phyloP scores from a whole-genome alignment of 495 filamentous ascomycete species.

The Chaetomium fimeti region DNA sequence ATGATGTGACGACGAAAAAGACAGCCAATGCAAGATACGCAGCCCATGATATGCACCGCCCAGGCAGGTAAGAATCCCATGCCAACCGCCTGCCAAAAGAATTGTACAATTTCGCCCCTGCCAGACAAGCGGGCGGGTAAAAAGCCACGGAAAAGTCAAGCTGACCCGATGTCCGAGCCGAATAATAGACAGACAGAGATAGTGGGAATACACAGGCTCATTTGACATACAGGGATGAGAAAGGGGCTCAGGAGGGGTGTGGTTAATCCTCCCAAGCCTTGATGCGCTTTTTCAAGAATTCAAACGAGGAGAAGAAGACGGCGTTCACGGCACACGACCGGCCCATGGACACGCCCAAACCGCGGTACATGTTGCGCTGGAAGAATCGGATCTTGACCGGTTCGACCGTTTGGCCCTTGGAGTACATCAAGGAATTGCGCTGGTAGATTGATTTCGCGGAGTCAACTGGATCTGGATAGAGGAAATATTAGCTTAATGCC shows the following conservation, averaged over 20 bases:
- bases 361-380: slow-evolving; percentile 69
- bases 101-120: slow-evolving; percentile 4
- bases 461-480: slow-evolving; percentile 64
- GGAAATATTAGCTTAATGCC: too few relatives aligned
- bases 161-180: too few relatives aligned
- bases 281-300: slow-evolving; percentile 70
- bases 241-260: background rate
- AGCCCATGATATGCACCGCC: background rate
- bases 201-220: background rate
- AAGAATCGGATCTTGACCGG: slow-evolving; percentile 70
- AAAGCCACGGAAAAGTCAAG: background rate
- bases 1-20: background rate
- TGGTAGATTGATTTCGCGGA: slow-evolving; percentile 83
- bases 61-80: background rate
- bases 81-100: background rate
- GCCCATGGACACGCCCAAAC: slow-evolving; percentile 75
- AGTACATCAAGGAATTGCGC: slow-evolving; percentile 69
- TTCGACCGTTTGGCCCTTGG: slow-evolving; percentile 56
- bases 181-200: background rate
- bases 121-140: background rate
- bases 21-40: background rate
- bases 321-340: slow-evolving; percentile 72
- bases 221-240: background rate
- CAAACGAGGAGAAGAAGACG: slow-evolving; percentile 76
- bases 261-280: slow-evolving; percentile 52